Conservation (phyloP, 768 basidiomycete genomes). For the Leccinellum albellum region DNA sequence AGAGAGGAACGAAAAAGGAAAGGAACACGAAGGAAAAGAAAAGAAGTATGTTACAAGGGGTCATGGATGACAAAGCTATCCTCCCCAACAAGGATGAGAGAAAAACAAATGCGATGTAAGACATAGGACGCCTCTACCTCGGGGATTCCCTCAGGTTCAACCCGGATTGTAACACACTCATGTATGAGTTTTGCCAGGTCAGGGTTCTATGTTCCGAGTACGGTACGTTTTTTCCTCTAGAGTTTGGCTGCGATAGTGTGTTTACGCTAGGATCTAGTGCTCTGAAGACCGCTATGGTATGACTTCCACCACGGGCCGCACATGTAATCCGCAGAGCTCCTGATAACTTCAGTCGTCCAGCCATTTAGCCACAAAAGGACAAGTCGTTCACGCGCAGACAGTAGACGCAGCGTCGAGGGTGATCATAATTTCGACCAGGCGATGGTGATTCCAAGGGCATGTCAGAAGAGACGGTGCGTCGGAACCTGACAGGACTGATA, state of each 20-base stretch:
- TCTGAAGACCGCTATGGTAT: constrained; percentile 79
- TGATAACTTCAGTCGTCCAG: constrained; percentile 35
- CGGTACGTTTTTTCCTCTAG: constrained; percentile 47
- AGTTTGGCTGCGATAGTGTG: constrained; percentile 12
- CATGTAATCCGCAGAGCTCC: constrained; percentile 9
- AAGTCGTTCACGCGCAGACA: constrained; percentile 45
- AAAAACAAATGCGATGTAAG: no score
- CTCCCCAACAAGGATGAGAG: no score
- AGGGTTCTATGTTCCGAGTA: constrained; percentile 55
- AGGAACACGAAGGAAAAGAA: no score
- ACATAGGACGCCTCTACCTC: no score
- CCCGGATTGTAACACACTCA: no score
- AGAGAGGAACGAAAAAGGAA: no score
- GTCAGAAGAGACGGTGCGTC: constrained; percentile 34
- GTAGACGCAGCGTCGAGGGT: constrained; percentile 43
- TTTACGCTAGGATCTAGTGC: constrained; percentile 36
- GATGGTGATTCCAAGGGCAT: constrained; percentile 35
- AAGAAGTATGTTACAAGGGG: no score
- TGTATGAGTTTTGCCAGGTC: no score
- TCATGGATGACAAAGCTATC: no score
- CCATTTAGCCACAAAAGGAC: constrained; percentile 74
- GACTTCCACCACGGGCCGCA: constrained; percentile 10
- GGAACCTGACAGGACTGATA: constrained; percentile 40
- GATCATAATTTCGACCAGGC: constrained; percentile 34
- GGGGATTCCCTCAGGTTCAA: no score